Evolutionary conservation across 768 basidiomycete genomes (phyloP), one percentile per base, ranked within the genome.

Genomic region (Lactarius quietus): DNA sequence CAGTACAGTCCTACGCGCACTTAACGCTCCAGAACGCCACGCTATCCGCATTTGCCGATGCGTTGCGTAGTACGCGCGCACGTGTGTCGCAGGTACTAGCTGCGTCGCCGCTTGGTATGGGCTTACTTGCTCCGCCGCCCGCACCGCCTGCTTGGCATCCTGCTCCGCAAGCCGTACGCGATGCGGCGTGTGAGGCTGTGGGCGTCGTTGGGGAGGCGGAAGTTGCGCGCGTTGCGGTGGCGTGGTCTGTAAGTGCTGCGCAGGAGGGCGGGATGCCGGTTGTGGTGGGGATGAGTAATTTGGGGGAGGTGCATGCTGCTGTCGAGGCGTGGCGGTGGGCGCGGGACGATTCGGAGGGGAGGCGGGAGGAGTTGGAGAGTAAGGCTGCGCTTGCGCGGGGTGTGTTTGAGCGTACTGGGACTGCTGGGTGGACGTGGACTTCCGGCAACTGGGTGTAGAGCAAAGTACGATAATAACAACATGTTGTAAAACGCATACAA

Each of bases 31-130:
- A 93, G 73, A 92, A 90, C 74, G 76, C 78, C 62, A 86, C 83
- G 18, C 81, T 87, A 73, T 73, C 75, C 45, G 74, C 79, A 12
- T 93, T 86, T 73, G 80, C 81, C 31, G 76, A 81, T 14, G 81
- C 82, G 45, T 82, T 94, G 61, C 78, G 79, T 67, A 73, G 79
- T 67, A 73, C 76, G 23, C 86, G 88, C 28, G 92, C 91, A 0
- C 77, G 83, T 57, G 82, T 95, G 52, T 73, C 75, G 62, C 89
- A 91, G 62, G 78, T 95, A 33, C 60, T 93, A 58, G 79, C 87
- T 3, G 93, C 93, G 1, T 93, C 92, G 2, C 93, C 93, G 9
- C 79, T 95, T 59, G 87, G 84, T 72, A 95, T 95, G 93, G 88
- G 88, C 0, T 82, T 95, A 3, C 81, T 95, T 38, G 85, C 86